phyloP scores from a whole-genome alignment of 2,329 filamentous ascomycete genomes.

The Onygenales sp. region DNA sequence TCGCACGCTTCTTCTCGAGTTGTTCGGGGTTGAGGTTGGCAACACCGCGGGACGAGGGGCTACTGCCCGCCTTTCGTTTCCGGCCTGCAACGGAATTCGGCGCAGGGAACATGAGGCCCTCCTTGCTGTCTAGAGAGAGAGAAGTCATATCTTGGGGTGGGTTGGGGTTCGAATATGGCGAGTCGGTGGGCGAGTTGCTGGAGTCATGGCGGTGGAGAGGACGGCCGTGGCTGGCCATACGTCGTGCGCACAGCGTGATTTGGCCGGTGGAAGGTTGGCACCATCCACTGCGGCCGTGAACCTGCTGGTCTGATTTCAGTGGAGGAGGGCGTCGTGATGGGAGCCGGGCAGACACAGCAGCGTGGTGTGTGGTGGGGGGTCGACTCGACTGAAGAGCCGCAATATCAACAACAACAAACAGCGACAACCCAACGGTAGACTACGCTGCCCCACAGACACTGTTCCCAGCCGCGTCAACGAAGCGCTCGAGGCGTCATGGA shows the following conservation, averaged over 20 bases:
- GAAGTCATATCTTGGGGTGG: not conserved
- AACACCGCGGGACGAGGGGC: conserved; percentile 56
- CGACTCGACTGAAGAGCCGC: no score
- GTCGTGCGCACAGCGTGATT: not conserved
- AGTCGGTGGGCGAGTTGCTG: not conserved
- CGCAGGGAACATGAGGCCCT: conserved; percentile 1
- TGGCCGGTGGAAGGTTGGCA: not conserved
- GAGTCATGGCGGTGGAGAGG: not conserved
- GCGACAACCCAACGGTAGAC: no score
- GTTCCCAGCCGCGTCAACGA: no score
- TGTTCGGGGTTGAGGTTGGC: conserved; percentile 82
- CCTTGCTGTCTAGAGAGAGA: not conserved
- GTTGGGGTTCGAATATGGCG: not conserved
- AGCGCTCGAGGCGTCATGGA: no score
- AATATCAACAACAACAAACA: no score
- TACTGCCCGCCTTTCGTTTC: conserved; percentile 32
- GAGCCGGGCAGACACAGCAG: no score
- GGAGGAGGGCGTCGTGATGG: no score
- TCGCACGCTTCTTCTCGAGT: conserved; percentile 79
- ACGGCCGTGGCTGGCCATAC: not conserved
- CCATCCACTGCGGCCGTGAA: not conserved
- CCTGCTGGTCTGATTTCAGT: no score
- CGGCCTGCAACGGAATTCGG: conserved; percentile 20
- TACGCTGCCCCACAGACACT: no score
- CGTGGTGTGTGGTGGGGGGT: no score